Evolutionary conservation across 2,329 filamentous ascomycete genomes (phyloP).

Genomic region (Stagonosporopsis rhizophila): DNA sequence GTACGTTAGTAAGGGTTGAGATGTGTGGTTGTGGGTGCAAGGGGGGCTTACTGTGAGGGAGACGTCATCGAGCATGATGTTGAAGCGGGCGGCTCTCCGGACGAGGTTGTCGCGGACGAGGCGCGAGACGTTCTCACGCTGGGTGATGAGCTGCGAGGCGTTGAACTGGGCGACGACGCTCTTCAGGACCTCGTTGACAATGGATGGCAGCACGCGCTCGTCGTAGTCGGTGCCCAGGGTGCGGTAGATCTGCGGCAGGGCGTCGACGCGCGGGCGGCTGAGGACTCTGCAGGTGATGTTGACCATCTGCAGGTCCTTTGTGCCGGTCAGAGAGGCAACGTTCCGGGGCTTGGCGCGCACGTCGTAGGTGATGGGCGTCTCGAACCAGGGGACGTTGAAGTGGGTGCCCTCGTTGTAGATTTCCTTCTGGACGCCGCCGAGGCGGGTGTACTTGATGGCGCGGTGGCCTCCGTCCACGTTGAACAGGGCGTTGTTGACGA

Average conservation of each 20-base stretch:
- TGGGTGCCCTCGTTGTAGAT: slow-evolving; percentile 99
- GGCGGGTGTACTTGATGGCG: slow-evolving; percentile 95
- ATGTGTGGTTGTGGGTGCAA: neutral
- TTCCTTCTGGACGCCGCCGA: slow-evolving; percentile 92
- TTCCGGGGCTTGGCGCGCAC: slow-evolving; percentile 97
- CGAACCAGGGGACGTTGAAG: slow-evolving; percentile 93
- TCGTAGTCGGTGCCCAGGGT: slow-evolving; percentile 96
- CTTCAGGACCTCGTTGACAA: slow-evolving; percentile 99
- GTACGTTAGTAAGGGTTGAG: slow-evolving; percentile 28
- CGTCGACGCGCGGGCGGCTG: slow-evolving; percentile 84
- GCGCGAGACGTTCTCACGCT: slow-evolving; percentile 94
- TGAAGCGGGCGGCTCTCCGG: slow-evolving; percentile 90
- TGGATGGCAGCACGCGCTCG: slow-evolving; percentile 95
- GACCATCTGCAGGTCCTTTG: slow-evolving; percentile 99
- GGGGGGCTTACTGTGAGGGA: slow-evolving; percentile 78
- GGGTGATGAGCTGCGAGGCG: slow-evolving; percentile 96
- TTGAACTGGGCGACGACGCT: slow-evolving; percentile 99
- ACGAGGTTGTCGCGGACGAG: slow-evolving; percentile 94
- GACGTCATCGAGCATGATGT: slow-evolving; percentile 96
- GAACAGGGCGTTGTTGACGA: slow-evolving; percentile 71
- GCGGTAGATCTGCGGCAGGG: slow-evolving; percentile 95
- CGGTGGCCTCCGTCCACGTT: slow-evolving; percentile 96
- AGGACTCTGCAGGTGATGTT: slow-evolving; percentile 99
- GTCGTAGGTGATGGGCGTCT: slow-evolving; percentile 95
- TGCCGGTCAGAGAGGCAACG: slow-evolving; percentile 94